A percentile compares a stretch with the other conserved stretches of the same genome.
phyloP scores from a whole-genome alignment of 2,329 filamentous ascomycete species.

The Cucurbitaria berberidis region DNA sequence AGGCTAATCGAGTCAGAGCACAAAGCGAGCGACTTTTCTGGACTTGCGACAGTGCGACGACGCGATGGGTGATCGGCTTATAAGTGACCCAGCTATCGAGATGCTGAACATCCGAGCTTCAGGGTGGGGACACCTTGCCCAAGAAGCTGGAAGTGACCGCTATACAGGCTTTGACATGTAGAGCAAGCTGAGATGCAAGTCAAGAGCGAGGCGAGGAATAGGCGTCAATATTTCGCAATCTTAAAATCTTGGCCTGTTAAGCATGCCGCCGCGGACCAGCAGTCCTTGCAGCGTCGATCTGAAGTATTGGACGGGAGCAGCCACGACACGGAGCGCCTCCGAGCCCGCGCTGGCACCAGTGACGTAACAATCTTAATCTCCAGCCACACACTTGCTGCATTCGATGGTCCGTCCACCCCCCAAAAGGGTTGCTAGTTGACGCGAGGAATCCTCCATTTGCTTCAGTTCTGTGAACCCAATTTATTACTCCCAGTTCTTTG shows the following conservation, averaged over 20 bases:
- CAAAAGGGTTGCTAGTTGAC: slow-evolving; percentile 13
- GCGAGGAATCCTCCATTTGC: slow-evolving; percentile 16
- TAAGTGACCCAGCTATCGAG: slow-evolving; percentile 5
- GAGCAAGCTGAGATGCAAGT: neutral
- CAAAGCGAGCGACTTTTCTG: too few relatives aligned
- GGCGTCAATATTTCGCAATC: too few relatives aligned
- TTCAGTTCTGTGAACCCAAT: slow-evolving; percentile 9
- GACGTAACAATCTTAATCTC: slow-evolving; percentile 15
- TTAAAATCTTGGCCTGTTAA: neutral
- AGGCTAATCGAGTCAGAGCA: too few relatives aligned
- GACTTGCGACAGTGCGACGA: too few relatives aligned
- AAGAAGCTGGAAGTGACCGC: neutral
- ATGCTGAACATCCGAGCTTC: neutral
- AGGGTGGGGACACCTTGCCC: neutral
- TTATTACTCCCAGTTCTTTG: slow-evolving; percentile 1
- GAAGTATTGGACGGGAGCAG: slow-evolving; percentile 8
- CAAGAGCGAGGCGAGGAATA: neutral
- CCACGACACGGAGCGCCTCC: slow-evolving; percentile 16
- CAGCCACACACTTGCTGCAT: slow-evolving; percentile 20
- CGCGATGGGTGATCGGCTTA: slow-evolving; percentile 15
- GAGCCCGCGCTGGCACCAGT: slow-evolving; percentile 4
- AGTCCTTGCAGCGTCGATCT: slow-evolving; percentile 15
- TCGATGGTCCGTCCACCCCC: slow-evolving; percentile 8
- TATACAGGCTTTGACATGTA: neutral
- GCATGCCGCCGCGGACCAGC: neutral